Base-by-base conservation (phyloP, 2,329 filamentous ascomycete species). In the Fusarium sulawesiense region DNA sequence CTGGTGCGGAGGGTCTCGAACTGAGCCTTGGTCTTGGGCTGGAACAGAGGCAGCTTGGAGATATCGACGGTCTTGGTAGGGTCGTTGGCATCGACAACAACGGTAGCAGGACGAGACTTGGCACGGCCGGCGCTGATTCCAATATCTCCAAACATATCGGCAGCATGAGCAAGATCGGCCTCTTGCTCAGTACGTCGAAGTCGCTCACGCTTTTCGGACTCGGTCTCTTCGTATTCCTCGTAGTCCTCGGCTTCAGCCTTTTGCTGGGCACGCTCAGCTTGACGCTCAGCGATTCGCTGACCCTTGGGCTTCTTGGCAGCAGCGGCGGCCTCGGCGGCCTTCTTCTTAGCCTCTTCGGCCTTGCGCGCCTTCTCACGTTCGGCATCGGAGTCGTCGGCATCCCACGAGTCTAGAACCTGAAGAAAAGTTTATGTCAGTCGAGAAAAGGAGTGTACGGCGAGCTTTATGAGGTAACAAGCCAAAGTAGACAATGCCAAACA, bases 361-460 rank as follows among this genome's bases (percentile, higher is more conserved):
- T 95, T 96, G 82, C 92, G 92, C 29, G 89, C 93, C 86, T 98
- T 99, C 82, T 98, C 94, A 76, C 94, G 92, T 85, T 99, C 96
- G 75, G 91, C 95, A 77, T 99, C 96, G 67, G 94, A 97, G 83
- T 99, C 96, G 74, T 93, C 94, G 62, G 93, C 95, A 77, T 98
- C 94, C 96, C 96, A 99, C 34, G 93, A 95, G 65, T 99, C 96
- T 77, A 98, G 88, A 60, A 98, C 93, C 91, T 97, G 71, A 18
- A 48, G n/a, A 30, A 29, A 29, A 29, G 6, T 13, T 20, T 18
- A 10, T 37, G 55, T 75, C 29, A 71, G 59, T 53, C 9, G n/a
- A 2, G 23, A 13, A 23, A 13, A 16, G 11, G 32, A 12, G 21
- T n/a, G 16, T 25, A 32, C 11, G 27, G 29, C 7, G 21, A 32